phyloP scores from a whole-genome alignment of 2,329 filamentous ascomycete species.

The Fusarium marasasianum region DNA sequence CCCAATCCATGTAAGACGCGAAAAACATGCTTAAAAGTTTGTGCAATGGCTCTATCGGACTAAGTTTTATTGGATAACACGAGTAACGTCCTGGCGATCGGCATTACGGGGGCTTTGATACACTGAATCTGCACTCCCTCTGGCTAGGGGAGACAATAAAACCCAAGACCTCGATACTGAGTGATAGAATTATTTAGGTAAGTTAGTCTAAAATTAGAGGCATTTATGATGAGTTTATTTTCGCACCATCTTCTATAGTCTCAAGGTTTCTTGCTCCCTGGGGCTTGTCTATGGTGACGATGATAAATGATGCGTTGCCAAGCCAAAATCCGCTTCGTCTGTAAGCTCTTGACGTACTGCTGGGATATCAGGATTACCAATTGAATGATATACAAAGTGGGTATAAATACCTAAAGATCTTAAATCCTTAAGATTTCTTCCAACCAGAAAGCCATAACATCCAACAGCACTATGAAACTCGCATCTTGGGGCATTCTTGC shows the following conservation, averaged over 20 bases:
- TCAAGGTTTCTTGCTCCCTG: accelerated
- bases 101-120: not conserved
- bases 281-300: not conserved
- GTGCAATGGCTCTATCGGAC: accelerated
- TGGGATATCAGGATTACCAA: not conserved
- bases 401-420: not conserved
- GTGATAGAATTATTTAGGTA: too few species aligned
- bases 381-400: accelerated
- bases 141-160: too few species aligned
- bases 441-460: not conserved
- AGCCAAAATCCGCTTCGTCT: not conserved
- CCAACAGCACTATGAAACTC: not conserved
- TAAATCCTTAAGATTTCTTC: accelerated
- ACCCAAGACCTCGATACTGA: accelerated
- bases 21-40: not conserved
- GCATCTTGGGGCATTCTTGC: not conserved
- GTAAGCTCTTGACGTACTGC: accelerated
- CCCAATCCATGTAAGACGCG: not conserved
- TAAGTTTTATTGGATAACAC: not conserved
- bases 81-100: not conserved
- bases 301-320: not conserved
- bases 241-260: too few species aligned
- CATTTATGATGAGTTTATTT: too few species aligned
- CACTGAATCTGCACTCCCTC: too few species aligned
- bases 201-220: too few species aligned